Evolutionary conservation across 176 grass and related monocot genomes (phyloP).

Genomic region (Rhynchospora tenuis): DNA sequence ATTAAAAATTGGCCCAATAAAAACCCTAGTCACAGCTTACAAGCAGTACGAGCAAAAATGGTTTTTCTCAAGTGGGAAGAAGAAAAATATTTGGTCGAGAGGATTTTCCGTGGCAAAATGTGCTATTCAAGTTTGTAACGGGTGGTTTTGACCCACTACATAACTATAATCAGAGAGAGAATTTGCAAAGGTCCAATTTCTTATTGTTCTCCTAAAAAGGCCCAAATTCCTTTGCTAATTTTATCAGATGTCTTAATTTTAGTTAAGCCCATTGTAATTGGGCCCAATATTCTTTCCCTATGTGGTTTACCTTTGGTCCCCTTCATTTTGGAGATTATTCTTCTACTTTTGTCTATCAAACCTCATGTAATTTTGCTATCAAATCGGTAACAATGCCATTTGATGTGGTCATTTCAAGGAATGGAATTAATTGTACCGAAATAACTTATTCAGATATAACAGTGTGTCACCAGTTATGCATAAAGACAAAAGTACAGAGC

Average conservation of each 20-base stretch:
- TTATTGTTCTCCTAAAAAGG: too few species aligned
- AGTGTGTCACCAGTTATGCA: not conserved
- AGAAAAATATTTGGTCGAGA: not conserved
- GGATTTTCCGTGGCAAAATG: not conserved
- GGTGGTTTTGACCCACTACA: not conserved
- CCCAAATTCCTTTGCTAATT: not conserved
- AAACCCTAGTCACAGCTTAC: constrained; percentile 21
- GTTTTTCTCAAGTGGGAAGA: not conserved
- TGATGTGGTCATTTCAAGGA: not conserved
- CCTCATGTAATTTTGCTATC: not conserved
- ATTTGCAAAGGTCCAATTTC: not conserved
- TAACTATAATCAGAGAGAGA: too few species aligned
- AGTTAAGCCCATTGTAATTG: not conserved
- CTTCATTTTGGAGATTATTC: not conserved
- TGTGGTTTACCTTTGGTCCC: not conserved
- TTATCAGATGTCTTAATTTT: not conserved
- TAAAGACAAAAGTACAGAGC: not conserved
- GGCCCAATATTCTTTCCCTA: not conserved
- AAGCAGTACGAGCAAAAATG: not conserved
- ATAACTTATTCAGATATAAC: not conserved
- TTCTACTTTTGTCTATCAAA: not conserved
- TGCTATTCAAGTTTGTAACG: not conserved
- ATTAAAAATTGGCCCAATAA: not conserved
- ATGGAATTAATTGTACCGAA: not conserved
- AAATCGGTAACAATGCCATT: not conserved